Evolutionary conservation across 202 grass and related monocot genomes (phyloP), one percentile per base, ranked within the genome.

Genomic region (Zizania palustris): DNA sequence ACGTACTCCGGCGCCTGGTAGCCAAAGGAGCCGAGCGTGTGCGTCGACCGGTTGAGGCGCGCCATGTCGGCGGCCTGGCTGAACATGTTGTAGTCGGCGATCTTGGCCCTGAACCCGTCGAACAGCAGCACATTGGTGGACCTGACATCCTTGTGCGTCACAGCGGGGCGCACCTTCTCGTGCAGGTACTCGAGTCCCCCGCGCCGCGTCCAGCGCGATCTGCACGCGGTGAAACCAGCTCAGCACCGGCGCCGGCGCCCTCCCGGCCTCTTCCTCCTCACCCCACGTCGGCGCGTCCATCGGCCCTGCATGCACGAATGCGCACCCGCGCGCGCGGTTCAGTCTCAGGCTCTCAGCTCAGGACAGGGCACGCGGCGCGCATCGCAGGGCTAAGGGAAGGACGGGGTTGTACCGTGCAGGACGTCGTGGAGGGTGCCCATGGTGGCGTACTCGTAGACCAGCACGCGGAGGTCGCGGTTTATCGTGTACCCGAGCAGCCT

Each of bases 121-220:
- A 92, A 96, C n/a, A 96, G 68, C 81, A 92, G 89, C 74, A 96
- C 80, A 82, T 96, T 90, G 49, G 86, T 83, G 65, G 89, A 85
- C 9, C 87, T 65, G 7, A 96, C 83, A 70, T 92, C 90, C 71
- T 79, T 87, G 85, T 92, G 92, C 45, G 83, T 87, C 55, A 92
- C 77, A 53, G 78, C 7, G 41, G 92, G 89, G 45, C 41, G 66
- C 77, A 45, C 83, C 73, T 53, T 84, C 81, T 90, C 84, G 83
- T 96, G 92, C 76, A 96, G 86, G 90, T 96, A 96, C 74, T 92
- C 86, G 43, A 96, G 82, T n/a, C 5, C 89, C 92, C 63, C 88
- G 83, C 4, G 89, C 92, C 34, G 89, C 72, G 83, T 88, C 86
- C 28, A 92, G 80, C 69, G 92, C 89, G 78, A 96, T 90, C 70